Evolutionary conservation across 495 filamentous ascomycete species (phyloP), one percentile per base, ranked within the genome.

Genomic region (Ascodesmis nigricans): DNA sequence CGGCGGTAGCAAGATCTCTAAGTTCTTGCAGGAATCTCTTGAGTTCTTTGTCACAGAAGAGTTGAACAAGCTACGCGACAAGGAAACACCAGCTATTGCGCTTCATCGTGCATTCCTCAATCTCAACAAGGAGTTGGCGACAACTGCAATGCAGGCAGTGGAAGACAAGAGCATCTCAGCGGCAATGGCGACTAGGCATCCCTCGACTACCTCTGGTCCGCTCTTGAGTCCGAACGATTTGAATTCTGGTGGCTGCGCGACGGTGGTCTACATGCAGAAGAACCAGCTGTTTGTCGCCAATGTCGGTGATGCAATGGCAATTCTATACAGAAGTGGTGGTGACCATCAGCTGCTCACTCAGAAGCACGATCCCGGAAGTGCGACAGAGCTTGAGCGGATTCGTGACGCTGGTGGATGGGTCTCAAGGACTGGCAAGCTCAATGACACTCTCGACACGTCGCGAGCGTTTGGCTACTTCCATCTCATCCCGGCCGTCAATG

Each of bases 381-480:
- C 70, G 8, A 59, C 57, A 15, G 87, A 99, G 54, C 67, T 87
- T 21, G 67, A 78, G 41, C 73, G 87, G 27, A 92, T 99, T 47
- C 75, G 84, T 8, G 77, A 90, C 45, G 87, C 90, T 10, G 87
- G 87, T 11, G 87, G 90, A 4, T 99, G 75, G 57, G 90, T 99
- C 13, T 91, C 83, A 21, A 69, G 87, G 23, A 79, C 84, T 48
- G 87, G 87, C 6, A 90, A 78, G 50, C 61, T 99, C 24, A 93
- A 95, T 50, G 87, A 95, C 52, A 47, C 73, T 0, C 72, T 99
- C 20, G 69, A 83, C 27, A 80, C 95, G 5, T 95, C 90, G 16
- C 66, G 87, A 19, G 82, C 84, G 3, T 99, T 99, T 54, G 87
- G 87, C 4, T 91, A 91, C 54, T 73, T 83, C 33, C 75, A 87